Evolutionary conservation across 2,329 filamentous ascomycete genomes (phyloP), one percentile per base, ranked within the genome.

Genomic region (Alternaria ventricosa): DNA sequence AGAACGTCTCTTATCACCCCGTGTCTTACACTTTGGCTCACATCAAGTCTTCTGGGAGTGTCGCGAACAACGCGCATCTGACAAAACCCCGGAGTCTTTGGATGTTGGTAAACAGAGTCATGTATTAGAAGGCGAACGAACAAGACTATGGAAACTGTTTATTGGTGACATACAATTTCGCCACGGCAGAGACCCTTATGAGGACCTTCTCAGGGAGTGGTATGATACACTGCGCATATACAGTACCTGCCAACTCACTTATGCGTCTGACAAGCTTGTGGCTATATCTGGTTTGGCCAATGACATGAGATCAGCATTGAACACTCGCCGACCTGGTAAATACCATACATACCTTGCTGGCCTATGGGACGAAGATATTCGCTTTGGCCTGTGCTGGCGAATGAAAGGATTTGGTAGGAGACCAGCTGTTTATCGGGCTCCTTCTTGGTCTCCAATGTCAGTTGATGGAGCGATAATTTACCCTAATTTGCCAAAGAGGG

Each of bases 1-100:
- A 49, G 46, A 49, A 49, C 22, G 22, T 5, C 23, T 15, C 1
- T 28, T 49, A 2, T 2, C 46, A 12, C 3, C 22, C 1, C 22
- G 46, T 27, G 46, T 49, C 0, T 28, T 49, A 7, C 46, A 49
- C 22, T 49, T 49, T 7, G 46, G 46, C 6, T 10, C 46, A 0
- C 46, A 25, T 0, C 46, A 49, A 27, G 46, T 49, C 9, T 49
- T 49, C 22, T 49, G 46, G 46, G 46, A 49, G 23, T 49, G 46
- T 28, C 13, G 4, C 4, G 30, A 15, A 41, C 36, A 41, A 18
- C 36, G 2, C 36, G 36, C 36, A 2, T 41, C 15, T 41, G 33
- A 30, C 2, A 30, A 6, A 30, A 30, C 5, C 28, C 28, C 28
- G 28, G 28, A 27, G 25, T 27, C 25, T 27, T 27, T 27, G 25